These are phyloP conservation scores for Candida suzukii DNA, from an alignment of 805 yeast species.

Conservation along the genomic window DNA sequence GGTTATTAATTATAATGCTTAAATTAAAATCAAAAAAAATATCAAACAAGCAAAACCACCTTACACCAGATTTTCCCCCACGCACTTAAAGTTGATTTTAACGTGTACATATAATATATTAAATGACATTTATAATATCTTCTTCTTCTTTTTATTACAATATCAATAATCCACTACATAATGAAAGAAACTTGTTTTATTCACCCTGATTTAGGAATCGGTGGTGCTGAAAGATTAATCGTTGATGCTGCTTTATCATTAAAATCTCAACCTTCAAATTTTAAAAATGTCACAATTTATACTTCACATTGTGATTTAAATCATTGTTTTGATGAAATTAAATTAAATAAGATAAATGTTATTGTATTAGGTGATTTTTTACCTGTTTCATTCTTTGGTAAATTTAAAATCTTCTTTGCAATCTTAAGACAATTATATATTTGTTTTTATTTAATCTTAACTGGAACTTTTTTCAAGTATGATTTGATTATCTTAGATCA, in stretches of 20 bases:
- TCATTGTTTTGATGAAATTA: conserved; percentile 90
- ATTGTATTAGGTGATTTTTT: conserved; percentile 75
- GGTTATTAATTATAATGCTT: too few relatives aligned
- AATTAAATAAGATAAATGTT: conserved; percentile 50
- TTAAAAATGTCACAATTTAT: conserved; percentile 55
- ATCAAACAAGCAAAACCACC: too few relatives aligned
- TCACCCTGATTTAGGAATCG: conserved; percentile 96
- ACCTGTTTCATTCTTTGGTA: conserved; percentile 64
- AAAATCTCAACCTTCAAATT: conserved; percentile 27
- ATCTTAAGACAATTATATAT: conserved; percentile 75
- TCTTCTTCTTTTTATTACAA: too few relatives aligned
- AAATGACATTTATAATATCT: too few relatives aligned
- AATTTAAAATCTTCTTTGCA: conserved; percentile 75
- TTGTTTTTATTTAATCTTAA: conserved; percentile 35
- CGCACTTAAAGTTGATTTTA: too few relatives aligned
- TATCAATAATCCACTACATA: too few relatives aligned
- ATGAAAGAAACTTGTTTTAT: conserved; percentile 75
- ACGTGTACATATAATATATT: too few relatives aligned
- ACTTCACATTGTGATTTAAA: conserved; percentile 85
- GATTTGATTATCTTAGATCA: conserved; percentile 87
- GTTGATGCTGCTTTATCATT: conserved; percentile 93
- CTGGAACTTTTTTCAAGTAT: conserved; percentile 40
- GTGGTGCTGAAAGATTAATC: conserved; percentile 95
- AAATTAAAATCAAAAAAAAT: too few relatives aligned
- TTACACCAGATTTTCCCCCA: too few relatives aligned